A percentile compares a stretch with the other conserved stretches of the same genome.
Conservation (phyloP, 352 stramenopile species). For the Stephanocyclus meneghinianus region DNA sequence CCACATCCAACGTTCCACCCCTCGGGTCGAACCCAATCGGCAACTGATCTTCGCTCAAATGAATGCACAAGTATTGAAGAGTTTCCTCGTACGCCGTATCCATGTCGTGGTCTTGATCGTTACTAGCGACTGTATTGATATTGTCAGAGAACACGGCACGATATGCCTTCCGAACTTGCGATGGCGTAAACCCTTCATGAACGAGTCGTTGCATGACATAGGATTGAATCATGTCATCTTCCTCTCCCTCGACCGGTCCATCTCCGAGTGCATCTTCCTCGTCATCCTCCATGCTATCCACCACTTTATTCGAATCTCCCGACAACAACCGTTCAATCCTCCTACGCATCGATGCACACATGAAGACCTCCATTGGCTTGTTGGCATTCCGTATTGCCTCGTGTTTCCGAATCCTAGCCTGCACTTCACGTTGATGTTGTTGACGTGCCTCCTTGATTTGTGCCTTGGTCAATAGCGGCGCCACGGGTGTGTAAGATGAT, state of each 20-base stretch:
- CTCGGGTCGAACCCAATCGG: slow-evolving; percentile 81
- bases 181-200: slow-evolving; percentile 72
- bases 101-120: slow-evolving; percentile 56
- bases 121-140: background rate
- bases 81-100: slow-evolving; percentile 74
- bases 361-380: slow-evolving; percentile 86
- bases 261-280: slow-evolving; percentile 29
- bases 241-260: slow-evolving; percentile 35
- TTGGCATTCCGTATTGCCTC: slow-evolving; percentile 91
- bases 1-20: slow-evolving; percentile 72
- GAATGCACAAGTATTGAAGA: slow-evolving; percentile 77
- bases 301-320: slow-evolving; percentile 8
- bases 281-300: slow-evolving; percentile 18
- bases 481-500: background rate
- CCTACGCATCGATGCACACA: slow-evolving; percentile 86
- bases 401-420: slow-evolving; percentile 85
- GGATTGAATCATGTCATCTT: slow-evolving; percentile 45
- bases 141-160: slow-evolving; percentile 6
- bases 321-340: slow-evolving; percentile 86
- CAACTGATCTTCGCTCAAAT: slow-evolving; percentile 78
- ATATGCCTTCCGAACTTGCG: slow-evolving; percentile 63
- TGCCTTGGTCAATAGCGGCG: slow-evolving; percentile 35
- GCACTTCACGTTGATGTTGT: slow-evolving; percentile 71
- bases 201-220: slow-evolving; percentile 71
- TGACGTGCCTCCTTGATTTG: slow-evolving; percentile 52